These are phyloP conservation scores for Leishmania gerbilli DNA, from an alignment of 208 protist genomes.

Conservation along the genomic window DNA sequence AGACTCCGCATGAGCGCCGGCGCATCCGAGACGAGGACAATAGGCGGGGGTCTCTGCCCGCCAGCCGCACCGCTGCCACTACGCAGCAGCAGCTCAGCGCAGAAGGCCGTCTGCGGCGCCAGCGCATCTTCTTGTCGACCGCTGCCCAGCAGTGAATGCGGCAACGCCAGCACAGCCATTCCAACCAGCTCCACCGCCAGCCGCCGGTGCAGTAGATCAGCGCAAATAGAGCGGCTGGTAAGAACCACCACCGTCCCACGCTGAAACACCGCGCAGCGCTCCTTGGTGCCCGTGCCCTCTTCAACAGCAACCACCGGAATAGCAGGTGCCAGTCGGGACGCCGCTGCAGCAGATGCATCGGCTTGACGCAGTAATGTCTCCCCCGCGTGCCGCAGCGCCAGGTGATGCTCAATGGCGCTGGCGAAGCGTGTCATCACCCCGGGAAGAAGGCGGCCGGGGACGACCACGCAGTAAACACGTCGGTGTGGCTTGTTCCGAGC, in stretches of 20 bases:
- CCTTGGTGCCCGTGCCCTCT: constrained; percentile 64
- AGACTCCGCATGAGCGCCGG: constrained; percentile 59
- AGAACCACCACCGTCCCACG: constrained; percentile 67
- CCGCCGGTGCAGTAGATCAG: constrained; percentile 81
- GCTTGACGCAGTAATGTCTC: background rate
- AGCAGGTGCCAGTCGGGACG: background rate
- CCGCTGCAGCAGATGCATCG: background rate
- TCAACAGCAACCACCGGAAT: constrained; percentile 50
- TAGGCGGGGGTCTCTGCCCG: constrained; percentile 19
- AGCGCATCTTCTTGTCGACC: constrained; percentile 33
- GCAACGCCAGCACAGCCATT: constrained; percentile 48
- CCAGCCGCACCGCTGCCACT: constrained; percentile 11
- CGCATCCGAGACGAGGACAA: constrained; percentile 63
- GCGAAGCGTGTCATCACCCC: constrained; percentile 91
- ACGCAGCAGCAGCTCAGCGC: constrained; percentile 70
- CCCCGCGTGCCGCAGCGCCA: constrained; percentile 1
- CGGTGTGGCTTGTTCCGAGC: constrained; percentile 8
- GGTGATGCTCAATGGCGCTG: constrained; percentile 38
- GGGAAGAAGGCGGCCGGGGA: constrained; percentile 90
- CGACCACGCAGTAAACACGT: constrained; percentile 78
- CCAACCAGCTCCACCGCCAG: constrained; percentile 58
- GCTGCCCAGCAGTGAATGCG: constrained; percentile 15
- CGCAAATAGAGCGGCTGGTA: constrained; percentile 68
- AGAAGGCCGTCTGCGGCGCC: constrained; percentile 65
- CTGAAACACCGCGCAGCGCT: constrained; percentile 65